Conservation (phyloP, 495 filamentous ascomycete genomes). For the Penicillium robsamsonii region DNA sequence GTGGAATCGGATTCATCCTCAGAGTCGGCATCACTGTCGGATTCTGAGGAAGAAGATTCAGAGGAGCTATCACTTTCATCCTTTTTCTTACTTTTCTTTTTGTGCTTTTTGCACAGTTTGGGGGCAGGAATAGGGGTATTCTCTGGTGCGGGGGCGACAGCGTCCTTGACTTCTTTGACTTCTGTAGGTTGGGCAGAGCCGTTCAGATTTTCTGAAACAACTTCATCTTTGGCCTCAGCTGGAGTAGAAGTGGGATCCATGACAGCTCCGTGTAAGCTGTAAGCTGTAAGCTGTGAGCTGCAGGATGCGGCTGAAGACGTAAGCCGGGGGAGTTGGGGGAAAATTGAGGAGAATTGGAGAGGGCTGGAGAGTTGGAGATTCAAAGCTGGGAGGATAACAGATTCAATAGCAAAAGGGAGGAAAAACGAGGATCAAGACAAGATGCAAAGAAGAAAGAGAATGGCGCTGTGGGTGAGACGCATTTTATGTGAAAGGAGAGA, state of each 20-base stretch:
- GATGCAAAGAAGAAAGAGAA: constrained; percentile 12
- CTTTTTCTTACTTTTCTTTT: constrained; percentile 19
- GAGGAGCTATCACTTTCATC: constrained; percentile 28
- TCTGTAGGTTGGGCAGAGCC: constrained; percentile 16
- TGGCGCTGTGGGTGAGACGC: constrained; percentile 15
- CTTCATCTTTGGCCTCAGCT: constrained; percentile 30
- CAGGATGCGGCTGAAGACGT: constrained; percentile 8
- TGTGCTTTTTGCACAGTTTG: constrained; percentile 44
- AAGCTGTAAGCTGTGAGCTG: constrained; percentile 15
- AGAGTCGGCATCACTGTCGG: constrained; percentile 29
- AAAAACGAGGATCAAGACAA: neutral
- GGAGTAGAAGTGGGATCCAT: constrained; percentile 30
- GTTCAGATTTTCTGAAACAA: constrained; percentile 29
- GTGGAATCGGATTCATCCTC: constrained; percentile 18
- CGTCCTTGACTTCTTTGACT: constrained; percentile 26
- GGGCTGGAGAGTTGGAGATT: neutral
- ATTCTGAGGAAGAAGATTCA: constrained; percentile 21
- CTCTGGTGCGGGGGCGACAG: constrained; percentile 23
- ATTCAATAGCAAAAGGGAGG: neutral
- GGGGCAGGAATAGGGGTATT: constrained; percentile 5
- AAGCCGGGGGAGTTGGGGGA: neutral
- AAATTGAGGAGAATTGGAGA: neutral
- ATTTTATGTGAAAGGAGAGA: constrained; percentile 4
- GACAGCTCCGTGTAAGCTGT: neutral
- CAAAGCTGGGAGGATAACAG: neutral